Evolutionary conservation across 148 eudicot species (phyloP).

Genomic region (Cornus florida): DNA sequence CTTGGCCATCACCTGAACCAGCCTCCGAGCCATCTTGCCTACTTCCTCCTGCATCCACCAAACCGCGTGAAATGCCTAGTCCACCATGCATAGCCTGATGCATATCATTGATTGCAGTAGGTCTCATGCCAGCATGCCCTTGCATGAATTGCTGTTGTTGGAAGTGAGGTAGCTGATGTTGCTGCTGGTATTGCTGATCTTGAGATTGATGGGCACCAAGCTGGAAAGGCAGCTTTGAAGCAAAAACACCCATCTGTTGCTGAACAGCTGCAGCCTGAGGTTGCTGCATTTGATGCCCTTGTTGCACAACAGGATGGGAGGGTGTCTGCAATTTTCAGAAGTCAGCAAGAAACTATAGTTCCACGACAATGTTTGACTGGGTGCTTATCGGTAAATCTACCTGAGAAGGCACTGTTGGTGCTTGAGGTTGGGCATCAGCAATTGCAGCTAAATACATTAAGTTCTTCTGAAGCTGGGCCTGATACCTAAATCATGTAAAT

Average conservation of each 20-base stretch:
- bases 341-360: neutral
- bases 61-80: slow-evolving; percentile 24
- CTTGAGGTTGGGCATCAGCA: slow-evolving; percentile 84
- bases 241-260: slow-evolving; percentile 37
- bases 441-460: slow-evolving; percentile 79
- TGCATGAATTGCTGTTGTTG: slow-evolving; percentile 50
- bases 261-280: slow-evolving; percentile 40
- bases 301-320: slow-evolving; percentile 45
- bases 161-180: slow-evolving; percentile 19
- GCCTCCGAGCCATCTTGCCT: slow-evolving; percentile 42
- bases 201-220: slow-evolving; percentile 34
- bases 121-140: slow-evolving; percentile 42
- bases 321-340: slow-evolving; percentile 33
- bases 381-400: slow-evolving; percentile 16
- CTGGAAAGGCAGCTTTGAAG: slow-evolving; percentile 52
- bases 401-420: slow-evolving; percentile 50
- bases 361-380: neutral
- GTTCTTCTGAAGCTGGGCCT: slow-evolving; percentile 77
- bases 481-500: slow-evolving; percentile 45
- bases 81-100: slow-evolving; percentile 39
- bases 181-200: slow-evolving; percentile 53
- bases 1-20: slow-evolving; percentile 21
- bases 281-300: slow-evolving; percentile 52
- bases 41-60: slow-evolving; percentile 35
- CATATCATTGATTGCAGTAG: slow-evolving; percentile 35